phyloP scores from a whole-genome alignment of 306 rosid genomes.

The Mimosa bimucronata region DNA sequence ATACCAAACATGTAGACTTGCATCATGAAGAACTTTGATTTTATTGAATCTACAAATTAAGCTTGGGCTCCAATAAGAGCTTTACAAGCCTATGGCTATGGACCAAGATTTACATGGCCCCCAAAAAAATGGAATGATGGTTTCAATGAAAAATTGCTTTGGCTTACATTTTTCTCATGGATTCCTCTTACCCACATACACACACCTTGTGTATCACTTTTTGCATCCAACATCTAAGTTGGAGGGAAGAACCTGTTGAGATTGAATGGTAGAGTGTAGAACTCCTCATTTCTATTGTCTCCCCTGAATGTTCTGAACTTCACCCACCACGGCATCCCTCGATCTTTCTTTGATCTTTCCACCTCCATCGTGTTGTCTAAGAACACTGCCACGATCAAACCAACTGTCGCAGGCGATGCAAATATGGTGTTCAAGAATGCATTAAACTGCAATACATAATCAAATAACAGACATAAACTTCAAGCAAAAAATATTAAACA shows the following conservation, averaged over 20 bases:
- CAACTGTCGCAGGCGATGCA: conserved; percentile 82
- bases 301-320: conserved; percentile 93
- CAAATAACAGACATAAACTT: neutral
- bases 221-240: conserved; percentile 35
- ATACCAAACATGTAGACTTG: neutral
- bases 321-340: conserved; percentile 99
- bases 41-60: conserved; percentile 36
- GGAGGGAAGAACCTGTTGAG: conserved; percentile 97
- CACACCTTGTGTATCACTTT: neutral
- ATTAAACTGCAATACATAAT: conserved; percentile 67
- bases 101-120: conserved; percentile 42
- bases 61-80: conserved; percentile 12
- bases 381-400: conserved; percentile 85
- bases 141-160: conserved; percentile 33
- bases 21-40: neutral
- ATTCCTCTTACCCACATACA: neutral
- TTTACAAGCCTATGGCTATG: conserved; percentile 29
- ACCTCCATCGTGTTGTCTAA: conserved; percentile 96
- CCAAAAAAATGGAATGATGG: conserved; percentile 34
- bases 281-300: conserved; percentile 94
- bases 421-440: conserved; percentile 87
- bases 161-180: conserved; percentile 29
- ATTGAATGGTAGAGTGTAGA: conserved; percentile 90
- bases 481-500: neutral
- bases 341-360: conserved; percentile 80